These are phyloP conservation scores for Cyberlindnera sargentensis DNA, from an alignment of 805 yeast species.

Conservation along the genomic window DNA sequence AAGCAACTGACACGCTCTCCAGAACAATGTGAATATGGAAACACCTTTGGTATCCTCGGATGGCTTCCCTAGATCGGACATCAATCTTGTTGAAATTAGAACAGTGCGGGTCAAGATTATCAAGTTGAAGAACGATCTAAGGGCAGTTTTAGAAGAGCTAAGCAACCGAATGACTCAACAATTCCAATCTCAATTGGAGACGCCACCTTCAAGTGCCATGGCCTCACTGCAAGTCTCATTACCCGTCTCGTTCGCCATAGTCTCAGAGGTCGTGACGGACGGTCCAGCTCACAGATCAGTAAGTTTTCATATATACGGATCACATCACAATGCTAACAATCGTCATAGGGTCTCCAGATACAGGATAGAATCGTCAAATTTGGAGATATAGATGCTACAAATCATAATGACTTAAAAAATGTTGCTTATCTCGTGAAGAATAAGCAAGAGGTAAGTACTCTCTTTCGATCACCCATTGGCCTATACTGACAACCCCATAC, in stretches of 20 bases:
- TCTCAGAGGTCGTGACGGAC: slow-evolving; percentile 5
- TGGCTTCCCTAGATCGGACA: slow-evolving; percentile 81
- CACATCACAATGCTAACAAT: slow-evolving; percentile 1
- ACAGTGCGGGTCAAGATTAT: slow-evolving; percentile 56
- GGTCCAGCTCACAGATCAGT: slow-evolving; percentile 45
- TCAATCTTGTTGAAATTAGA: slow-evolving; percentile 70
- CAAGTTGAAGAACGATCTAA: slow-evolving; percentile 64
- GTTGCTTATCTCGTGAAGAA: slow-evolving; percentile 38
- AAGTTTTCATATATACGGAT: background rate
- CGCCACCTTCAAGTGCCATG: background rate
- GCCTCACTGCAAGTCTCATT: background rate
- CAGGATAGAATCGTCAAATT: slow-evolving; percentile 41
- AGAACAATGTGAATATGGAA: slow-evolving; percentile 51
- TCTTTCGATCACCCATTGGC: background rate
- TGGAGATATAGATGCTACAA: slow-evolving; percentile 47
- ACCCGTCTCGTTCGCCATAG: slow-evolving; percentile 46
- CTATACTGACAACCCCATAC: background rate
- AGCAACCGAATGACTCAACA: slow-evolving; percentile 40
- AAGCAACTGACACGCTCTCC: slow-evolving; percentile 2
- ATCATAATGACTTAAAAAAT: slow-evolving; percentile 42
- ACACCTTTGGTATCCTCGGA: slow-evolving; percentile 60
- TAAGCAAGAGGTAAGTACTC: slow-evolving; percentile 28
- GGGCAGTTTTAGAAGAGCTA: slow-evolving; percentile 38
- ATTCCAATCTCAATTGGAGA: slow-evolving; percentile 21
- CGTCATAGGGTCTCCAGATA: slow-evolving; percentile 38